Evolutionary conservation across 257 asterid species (phyloP).

Genomic region (Nicotiana knightiana): DNA sequence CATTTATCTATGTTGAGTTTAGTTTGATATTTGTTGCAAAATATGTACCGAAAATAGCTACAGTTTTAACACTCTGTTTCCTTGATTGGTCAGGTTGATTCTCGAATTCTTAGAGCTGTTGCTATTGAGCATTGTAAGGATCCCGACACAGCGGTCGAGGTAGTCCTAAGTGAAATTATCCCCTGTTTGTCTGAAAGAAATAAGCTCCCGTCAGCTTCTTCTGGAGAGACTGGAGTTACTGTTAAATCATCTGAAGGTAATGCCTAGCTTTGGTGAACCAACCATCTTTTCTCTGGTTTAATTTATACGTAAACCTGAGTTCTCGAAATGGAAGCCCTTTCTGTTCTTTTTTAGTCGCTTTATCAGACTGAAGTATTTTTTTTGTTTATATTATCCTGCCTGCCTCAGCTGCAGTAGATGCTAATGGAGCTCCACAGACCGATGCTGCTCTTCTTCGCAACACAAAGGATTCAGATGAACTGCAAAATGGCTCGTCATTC

Average conservation of each 20-base stretch:
- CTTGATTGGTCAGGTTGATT: slow-evolving; percentile 48
- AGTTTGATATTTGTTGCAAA: neutral
- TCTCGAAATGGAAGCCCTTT: neutral
- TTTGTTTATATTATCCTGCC: neutral
- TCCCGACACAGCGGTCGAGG: slow-evolving; percentile 55
- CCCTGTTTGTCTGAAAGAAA: slow-evolving; percentile 48
- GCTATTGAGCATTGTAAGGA: slow-evolving; percentile 76
- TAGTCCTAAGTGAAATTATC: slow-evolving; percentile 60
- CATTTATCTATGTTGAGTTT: neutral
- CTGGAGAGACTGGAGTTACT: slow-evolving; percentile 10
- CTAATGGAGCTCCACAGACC: neutral
- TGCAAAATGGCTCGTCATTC: slow-evolving; percentile 16
- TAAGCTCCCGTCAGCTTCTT: slow-evolving; percentile 18
- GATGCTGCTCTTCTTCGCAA: slow-evolving; percentile 12
- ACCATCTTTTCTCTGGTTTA: neutral
- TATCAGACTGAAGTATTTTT: neutral
- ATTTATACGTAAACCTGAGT: neutral
- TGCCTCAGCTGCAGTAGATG: slow-evolving; percentile 19
- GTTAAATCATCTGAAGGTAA: slow-evolving; percentile 36
- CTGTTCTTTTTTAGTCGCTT: neutral
- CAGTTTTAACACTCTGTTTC: neutral
- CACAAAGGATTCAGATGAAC: slow-evolving; percentile 18
- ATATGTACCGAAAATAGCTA: neutral
- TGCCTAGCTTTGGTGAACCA: neutral
- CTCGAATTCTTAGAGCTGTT: slow-evolving; percentile 70